Evolutionary conservation across 2,329 filamentous ascomycete genomes (phyloP), one percentile per base, ranked within the genome.

Genomic region (Pyrenophora tritici-repentis): DNA sequence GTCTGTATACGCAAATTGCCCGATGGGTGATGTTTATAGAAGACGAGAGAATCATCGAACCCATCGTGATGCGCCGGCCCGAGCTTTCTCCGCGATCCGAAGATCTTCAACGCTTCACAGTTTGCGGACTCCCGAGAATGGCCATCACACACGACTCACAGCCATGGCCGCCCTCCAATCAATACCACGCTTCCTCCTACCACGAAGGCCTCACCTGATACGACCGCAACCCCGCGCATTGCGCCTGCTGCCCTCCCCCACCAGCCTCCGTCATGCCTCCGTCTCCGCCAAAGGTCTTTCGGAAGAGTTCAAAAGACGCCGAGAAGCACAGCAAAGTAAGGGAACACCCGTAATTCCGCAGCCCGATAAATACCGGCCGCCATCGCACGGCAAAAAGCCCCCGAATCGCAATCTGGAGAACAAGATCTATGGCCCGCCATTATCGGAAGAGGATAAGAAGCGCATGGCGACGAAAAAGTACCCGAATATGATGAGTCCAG

Each of bases 311-410:
- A 59, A 59, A 24, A 60, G 61, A 31, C 55, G 65, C 37, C 58
- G 60, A 43, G 59, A 65, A 43, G 61, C 66, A 34, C 59, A 63
- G 38, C 73, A 76, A 74, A 56, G 57, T 47, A 59, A 60, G 40
- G 43, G 51, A 1, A 83, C 84, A 31, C 81, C 86, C 31, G 64
- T 70, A 20, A 71, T 99, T 59, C 90, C 90, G 65, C 91, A 97
- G 75, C 93, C 93, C 18, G 83, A 89, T 66, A 89, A 87, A 72
- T 97, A 96, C 81, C 90, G 90, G 40, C 93, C 94, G 2, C 94
- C 94, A 0, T 97, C 93, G 0, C 94, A 97, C 73, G 87, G 89
- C 10, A 79, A 88, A 17, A 81, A 88, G 6, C 81, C 91, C 26
- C 81, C 83, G 47, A 79, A 81, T 55, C 74, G 74, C 51, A 80